These are phyloP conservation scores for Tricholoma terreum DNA, from an alignment of 768 basidiomycete species.

Conservation along the genomic window DNA sequence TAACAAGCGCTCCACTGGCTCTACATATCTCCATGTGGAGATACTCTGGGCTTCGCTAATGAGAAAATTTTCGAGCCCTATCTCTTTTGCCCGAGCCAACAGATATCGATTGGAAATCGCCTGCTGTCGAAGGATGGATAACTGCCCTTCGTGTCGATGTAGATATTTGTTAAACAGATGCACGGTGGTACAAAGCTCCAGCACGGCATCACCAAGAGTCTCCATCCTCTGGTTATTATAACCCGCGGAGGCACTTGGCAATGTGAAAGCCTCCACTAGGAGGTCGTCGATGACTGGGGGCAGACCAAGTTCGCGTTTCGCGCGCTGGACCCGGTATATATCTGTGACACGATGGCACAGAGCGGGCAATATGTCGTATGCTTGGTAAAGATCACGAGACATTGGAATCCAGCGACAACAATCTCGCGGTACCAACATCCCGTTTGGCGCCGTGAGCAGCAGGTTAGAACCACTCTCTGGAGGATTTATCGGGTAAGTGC, in stretches of 20 bases:
- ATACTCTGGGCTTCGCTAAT: slow-evolving; percentile 55
- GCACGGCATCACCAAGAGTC: slow-evolving; percentile 81
- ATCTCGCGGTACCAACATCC: slow-evolving; percentile 36
- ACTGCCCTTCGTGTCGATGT: slow-evolving; percentile 79
- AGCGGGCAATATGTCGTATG: slow-evolving; percentile 60
- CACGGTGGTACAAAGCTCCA: slow-evolving; percentile 73
- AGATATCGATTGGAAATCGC: slow-evolving; percentile 71
- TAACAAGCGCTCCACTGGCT: slow-evolving; percentile 34
- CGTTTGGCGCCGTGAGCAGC: slow-evolving; percentile 19
- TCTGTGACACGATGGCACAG: slow-evolving; percentile 67
- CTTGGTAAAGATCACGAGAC: slow-evolving; percentile 43
- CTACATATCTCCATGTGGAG: slow-evolving; percentile 56
- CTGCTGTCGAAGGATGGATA: slow-evolving; percentile 60
- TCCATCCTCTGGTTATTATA: slow-evolving; percentile 86
- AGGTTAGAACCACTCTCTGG: slow-evolving; percentile 5
- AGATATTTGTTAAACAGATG: slow-evolving; percentile 77
- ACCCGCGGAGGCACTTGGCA: slow-evolving; percentile 59
- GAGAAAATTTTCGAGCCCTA: slow-evolving; percentile 61
- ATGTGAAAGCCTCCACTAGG: slow-evolving; percentile 71
- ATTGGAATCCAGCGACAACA: slow-evolving; percentile 57
- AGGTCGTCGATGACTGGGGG: slow-evolving; percentile 56
- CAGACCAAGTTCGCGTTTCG: slow-evolving; percentile 53
- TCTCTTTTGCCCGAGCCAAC: slow-evolving; percentile 60
- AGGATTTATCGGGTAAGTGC: slow-evolving; percentile 32
- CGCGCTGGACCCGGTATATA: slow-evolving; percentile 54